A percentile compares a stretch with the other conserved stretches of the same genome.
phyloP scores from a whole-genome alignment of 2,329 filamentous ascomycete genomes.

The Claviceps capensis region DNA sequence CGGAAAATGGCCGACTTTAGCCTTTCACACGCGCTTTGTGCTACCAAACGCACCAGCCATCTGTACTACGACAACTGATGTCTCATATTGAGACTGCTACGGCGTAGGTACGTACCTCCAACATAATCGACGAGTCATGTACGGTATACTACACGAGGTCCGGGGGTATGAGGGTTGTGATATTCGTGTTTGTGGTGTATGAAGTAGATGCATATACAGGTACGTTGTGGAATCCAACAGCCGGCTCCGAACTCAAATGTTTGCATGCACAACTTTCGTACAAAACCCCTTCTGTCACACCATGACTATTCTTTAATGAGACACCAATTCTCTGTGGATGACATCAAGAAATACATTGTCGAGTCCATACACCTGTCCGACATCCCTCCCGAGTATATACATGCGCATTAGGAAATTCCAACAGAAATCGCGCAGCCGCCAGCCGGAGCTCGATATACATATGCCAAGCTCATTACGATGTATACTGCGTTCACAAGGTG shows the following conservation, averaged over 20 bases:
- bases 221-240: no score
- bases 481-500: conserved; percentile 6
- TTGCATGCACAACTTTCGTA: not conserved
- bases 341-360: conserved; percentile 19
- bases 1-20: no score
- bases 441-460: conserved; percentile 42
- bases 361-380: conserved; percentile 22
- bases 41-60: no score
- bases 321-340: conserved; percentile 19
- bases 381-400: conserved; percentile 21
- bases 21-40: no score
- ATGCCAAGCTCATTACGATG: conserved; percentile 33
- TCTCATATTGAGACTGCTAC: no score
- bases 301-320: conserved; percentile 11
- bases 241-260: not conserved
- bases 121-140: no score
- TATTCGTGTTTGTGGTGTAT: no score
- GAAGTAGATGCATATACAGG: no score
- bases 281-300: not conserved
- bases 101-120: no score
- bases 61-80: no score
- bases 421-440: conserved; percentile 37
- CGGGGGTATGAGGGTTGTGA: no score
- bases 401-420: conserved; percentile 24
- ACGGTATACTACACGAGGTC: no score